phyloP scores from a whole-genome alignment of 192 early-diverging fungal genomes.

The Gonapodya sp. region DNA sequence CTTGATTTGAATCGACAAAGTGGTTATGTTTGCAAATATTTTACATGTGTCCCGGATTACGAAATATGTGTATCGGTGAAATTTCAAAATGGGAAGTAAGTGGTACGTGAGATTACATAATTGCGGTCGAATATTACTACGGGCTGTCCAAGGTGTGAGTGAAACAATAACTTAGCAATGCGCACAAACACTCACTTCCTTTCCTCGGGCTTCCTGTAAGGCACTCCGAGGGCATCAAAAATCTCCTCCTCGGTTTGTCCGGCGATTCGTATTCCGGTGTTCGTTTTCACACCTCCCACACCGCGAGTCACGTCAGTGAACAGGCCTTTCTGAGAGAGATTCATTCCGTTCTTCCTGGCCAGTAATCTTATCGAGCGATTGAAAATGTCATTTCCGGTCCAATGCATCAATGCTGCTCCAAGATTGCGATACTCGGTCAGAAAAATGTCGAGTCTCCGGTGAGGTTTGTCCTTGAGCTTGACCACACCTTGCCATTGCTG shows the following conservation, averaged over 20 bases:
- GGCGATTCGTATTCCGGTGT: slow-evolving; percentile 25
- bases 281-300: slow-evolving; percentile 15
- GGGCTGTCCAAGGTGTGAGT: no score
- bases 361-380: slow-evolving; percentile 28
- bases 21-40: no score
- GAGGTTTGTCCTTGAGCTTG: not conserved
- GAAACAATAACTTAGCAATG: no score
- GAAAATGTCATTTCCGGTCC: slow-evolving; percentile 30
- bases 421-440: slow-evolving; percentile 20
- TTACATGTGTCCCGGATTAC: no score
- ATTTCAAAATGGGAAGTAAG: no score
- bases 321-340: slow-evolving; percentile 26
- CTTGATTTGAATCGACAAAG: no score
- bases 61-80: no score
- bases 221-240: slow-evolving; percentile 2
- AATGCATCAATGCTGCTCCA: slow-evolving; percentile 23
- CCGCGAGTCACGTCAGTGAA: slow-evolving; percentile 22
- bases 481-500: slow-evolving; percentile 5
- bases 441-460: not conserved
- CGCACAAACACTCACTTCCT: slow-evolving; percentile 3
- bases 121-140: no score
- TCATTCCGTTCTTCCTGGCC: slow-evolving; percentile 25
- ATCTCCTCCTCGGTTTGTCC: slow-evolving; percentile 20
- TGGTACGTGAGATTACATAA: no score
- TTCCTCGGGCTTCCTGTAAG: not conserved